Percentiles rank a stretch among this genome's conserved stretches.
phyloP scores from a whole-genome alignment of 805 yeast species.

The Spathaspora boniae region DNA sequence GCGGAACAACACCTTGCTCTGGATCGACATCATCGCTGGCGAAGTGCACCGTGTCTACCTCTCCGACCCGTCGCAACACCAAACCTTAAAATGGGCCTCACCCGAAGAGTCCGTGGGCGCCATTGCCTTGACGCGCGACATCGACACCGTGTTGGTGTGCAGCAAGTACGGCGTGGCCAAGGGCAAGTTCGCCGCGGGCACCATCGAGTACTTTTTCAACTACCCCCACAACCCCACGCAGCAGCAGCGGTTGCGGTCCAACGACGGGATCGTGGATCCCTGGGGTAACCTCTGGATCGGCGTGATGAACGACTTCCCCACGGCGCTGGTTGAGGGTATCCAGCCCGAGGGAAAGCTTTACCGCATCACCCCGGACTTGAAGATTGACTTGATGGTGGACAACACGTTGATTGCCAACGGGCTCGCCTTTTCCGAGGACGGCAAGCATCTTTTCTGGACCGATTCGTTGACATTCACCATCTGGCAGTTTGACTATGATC shows the following conservation, averaged over 20 bases:
- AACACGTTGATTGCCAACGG: constrained; percentile 68
- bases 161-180: constrained; percentile 62
- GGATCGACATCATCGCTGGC: constrained; percentile 42
- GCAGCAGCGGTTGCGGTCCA: constrained; percentile 43
- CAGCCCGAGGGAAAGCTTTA: constrained; percentile 51
- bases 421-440: constrained; percentile 30
- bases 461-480: constrained; percentile 34
- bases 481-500: constrained; percentile 38
- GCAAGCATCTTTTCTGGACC: constrained; percentile 35
- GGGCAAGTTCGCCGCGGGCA: constrained; percentile 41
- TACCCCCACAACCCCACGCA: constrained; percentile 28
- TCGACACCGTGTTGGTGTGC: constrained; percentile 56
- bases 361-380: constrained; percentile 29
- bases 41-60: constrained; percentile 34
- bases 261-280: constrained; percentile 80
- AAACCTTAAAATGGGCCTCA: constrained; percentile 33
- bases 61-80: constrained; percentile 22
- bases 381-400: constrained; percentile 27
- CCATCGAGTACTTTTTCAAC: constrained; percentile 38
- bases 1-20: constrained; percentile 48
- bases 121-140: constrained; percentile 60
- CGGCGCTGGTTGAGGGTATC: constrained; percentile 22
- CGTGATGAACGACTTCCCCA: constrained; percentile 61
- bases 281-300: constrained; percentile 80
- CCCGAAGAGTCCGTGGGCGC: constrained; percentile 59